Evolutionary conservation across 2,329 filamentous ascomycete genomes (phyloP).

Genomic region (Xylaria sp.): DNA sequence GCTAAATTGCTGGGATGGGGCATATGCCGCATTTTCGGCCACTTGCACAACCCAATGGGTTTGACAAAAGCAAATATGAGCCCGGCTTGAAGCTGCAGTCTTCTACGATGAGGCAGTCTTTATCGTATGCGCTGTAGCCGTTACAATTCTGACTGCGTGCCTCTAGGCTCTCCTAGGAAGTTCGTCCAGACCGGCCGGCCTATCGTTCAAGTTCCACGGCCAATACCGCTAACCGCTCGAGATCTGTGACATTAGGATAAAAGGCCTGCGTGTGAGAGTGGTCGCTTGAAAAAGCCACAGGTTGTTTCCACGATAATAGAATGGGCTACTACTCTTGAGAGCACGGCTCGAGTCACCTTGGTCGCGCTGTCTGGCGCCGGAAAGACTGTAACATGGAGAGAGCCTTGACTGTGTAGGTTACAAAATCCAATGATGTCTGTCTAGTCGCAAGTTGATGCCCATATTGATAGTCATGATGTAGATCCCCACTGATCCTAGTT

Average conservation of each 20-base stretch:
- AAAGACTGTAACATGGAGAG: conserved; percentile 3
- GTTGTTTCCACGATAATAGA: background rate
- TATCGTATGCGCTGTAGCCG: conserved; percentile 27
- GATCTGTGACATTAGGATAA: background rate
- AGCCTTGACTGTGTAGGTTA: conserved; percentile 14
- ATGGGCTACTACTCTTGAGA: background rate
- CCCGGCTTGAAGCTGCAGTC: conserved; percentile 16
- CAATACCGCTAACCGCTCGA: conserved; percentile 5
- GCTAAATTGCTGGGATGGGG: conserved; percentile 29
- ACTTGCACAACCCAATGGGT: conserved; percentile 27
- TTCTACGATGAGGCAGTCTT: conserved; percentile 15
- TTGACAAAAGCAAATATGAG: conserved; percentile 32
- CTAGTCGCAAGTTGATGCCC: conserved; percentile 16
- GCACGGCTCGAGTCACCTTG: conserved; percentile 12
- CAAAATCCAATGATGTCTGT: conserved; percentile 24
- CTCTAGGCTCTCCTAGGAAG: background rate
- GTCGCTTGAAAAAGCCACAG: background rate
- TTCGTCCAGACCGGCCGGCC: background rate
- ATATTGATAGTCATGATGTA: conserved; percentile 21
- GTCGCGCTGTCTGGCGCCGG: conserved; percentile 1
- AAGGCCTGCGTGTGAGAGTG: conserved; percentile 5
- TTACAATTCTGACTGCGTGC: conserved; percentile 11
- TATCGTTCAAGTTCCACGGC: background rate
- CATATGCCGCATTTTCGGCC: conserved; percentile 21
- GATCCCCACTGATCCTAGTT: conserved; percentile 22